A percentile compares a stretch with the other conserved stretches of the same genome.
phyloP scores from a whole-genome alignment of 2,329 filamentous ascomycete genomes.

The Colletotrichum lindemuthianum region DNA sequence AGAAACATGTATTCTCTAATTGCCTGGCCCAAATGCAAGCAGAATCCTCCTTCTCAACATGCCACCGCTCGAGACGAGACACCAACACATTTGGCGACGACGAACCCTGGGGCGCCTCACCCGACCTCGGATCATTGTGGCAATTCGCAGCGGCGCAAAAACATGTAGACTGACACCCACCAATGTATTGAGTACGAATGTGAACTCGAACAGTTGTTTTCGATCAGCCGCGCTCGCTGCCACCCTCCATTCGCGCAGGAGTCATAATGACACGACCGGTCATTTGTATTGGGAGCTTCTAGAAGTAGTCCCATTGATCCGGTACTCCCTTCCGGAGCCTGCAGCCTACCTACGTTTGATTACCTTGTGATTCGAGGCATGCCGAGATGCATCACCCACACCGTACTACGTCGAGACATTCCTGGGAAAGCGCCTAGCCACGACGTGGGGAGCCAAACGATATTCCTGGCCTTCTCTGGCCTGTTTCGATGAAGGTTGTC shows the following conservation, averaged over 20 bases:
- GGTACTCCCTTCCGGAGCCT: conserved; percentile 22
- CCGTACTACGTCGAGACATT: conserved; percentile 8
- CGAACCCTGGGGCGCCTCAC: too few species aligned
- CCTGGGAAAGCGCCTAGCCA: conserved; percentile 12
- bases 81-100: too few species aligned
- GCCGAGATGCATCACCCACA: conserved; percentile 30
- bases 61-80: too few species aligned
- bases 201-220: too few species aligned
- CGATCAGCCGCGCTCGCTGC: conserved; percentile 3
- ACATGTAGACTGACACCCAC: too few species aligned
- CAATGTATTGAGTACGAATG: too few species aligned
- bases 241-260: too few species aligned
- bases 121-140: too few species aligned
- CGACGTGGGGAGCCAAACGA: neutral
- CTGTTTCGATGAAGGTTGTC: neutral
- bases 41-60: conserved; percentile 4
- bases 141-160: too few species aligned
- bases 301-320: conserved; percentile 23
- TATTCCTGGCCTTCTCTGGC: neutral
- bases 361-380: conserved; percentile 7
- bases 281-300: conserved; percentile 13
- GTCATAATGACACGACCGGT: too few species aligned
- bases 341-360: conserved; percentile 24
- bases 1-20: neutral
- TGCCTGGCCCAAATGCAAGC: too few species aligned